These are phyloP conservation scores for Cornus kousa DNA, from an alignment of 148 eudicot species.

Conservation along the genomic window DNA sequence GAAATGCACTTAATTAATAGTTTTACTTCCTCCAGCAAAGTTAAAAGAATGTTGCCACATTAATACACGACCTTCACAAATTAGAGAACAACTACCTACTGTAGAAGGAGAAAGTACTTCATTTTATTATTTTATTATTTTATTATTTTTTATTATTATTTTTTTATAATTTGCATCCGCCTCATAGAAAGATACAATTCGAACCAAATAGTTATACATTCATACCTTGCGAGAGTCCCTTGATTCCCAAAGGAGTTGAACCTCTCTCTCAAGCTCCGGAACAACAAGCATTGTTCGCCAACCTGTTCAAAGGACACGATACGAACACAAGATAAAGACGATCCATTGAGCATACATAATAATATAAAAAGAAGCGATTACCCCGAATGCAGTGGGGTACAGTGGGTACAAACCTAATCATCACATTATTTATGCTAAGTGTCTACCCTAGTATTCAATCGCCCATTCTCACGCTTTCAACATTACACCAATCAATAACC, in stretches of 20 bases:
- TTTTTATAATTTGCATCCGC: no score
- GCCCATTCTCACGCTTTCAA: no score
- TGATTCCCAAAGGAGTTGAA: constrained; percentile 62
- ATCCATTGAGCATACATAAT: not conserved
- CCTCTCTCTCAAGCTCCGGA: constrained; percentile 96
- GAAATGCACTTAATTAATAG: not conserved
- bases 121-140: no score
- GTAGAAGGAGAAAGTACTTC: no score
- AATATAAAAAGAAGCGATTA: no score
- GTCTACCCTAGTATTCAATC: no score
- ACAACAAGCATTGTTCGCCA: constrained; percentile 99
- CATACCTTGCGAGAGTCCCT: constrained; percentile 80
- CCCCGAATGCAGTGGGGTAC: no score
- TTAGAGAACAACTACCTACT: not conserved
- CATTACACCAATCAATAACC: no score
- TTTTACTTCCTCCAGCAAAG: not conserved
- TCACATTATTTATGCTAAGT: not conserved
- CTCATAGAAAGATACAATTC: not conserved
- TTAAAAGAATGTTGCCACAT: not conserved
- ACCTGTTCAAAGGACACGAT: constrained; percentile 42
- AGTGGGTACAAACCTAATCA: not conserved
- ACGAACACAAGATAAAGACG: not conserved
- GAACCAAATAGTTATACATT: not conserved
- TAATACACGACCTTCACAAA: not conserved
- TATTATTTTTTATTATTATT: no score